Conservation (phyloP, 208 protist species). For the Blechomonas ayalai region DNA sequence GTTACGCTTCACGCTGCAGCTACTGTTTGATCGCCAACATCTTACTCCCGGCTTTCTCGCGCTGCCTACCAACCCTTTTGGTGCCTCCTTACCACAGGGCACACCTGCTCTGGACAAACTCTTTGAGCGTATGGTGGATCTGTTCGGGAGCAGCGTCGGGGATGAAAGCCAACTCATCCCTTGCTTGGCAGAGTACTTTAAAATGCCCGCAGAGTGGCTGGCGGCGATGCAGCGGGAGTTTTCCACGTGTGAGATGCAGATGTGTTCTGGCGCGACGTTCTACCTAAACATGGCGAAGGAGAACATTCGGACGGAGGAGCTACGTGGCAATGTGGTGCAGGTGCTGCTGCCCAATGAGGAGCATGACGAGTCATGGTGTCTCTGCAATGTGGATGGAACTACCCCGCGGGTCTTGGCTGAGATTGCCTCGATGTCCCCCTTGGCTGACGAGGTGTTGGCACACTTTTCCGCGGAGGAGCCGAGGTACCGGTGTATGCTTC, state of each 20-base stretch:
- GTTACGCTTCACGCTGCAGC: conserved; percentile 46
- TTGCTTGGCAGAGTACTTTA: conserved; percentile 47
- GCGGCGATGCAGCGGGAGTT: conserved; percentile 58
- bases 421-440: conserved; percentile 12
- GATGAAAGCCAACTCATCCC: conserved; percentile 17
- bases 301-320: conserved; percentile 1
- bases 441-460: conserved; percentile 5
- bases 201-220: conserved; percentile 20
- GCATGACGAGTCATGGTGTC: conserved; percentile 50
- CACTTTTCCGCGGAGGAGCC: conserved; percentile 11
- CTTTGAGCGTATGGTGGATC: conserved; percentile 8
- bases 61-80: conserved; percentile 46
- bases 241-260: conserved; percentile 22
- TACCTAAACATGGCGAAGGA: conserved; percentile 14
- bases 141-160: conserved; percentile 23
- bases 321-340: conserved; percentile 6
- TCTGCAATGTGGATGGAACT: conserved; percentile 35
- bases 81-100: conserved; percentile 16
- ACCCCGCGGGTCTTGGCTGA: conserved; percentile 28
- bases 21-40: conserved; percentile 37
- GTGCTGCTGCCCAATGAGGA: background rate
- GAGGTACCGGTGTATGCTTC: conserved; percentile 17
- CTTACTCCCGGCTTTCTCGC: conserved; percentile 26
- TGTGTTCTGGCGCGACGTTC: conserved; percentile 25
- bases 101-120: conserved; percentile 1